These are phyloP conservation scores for Groenewaldozyma sp. DNA, from an alignment of 1,139 yeast species.

Conservation along the genomic window DNA sequence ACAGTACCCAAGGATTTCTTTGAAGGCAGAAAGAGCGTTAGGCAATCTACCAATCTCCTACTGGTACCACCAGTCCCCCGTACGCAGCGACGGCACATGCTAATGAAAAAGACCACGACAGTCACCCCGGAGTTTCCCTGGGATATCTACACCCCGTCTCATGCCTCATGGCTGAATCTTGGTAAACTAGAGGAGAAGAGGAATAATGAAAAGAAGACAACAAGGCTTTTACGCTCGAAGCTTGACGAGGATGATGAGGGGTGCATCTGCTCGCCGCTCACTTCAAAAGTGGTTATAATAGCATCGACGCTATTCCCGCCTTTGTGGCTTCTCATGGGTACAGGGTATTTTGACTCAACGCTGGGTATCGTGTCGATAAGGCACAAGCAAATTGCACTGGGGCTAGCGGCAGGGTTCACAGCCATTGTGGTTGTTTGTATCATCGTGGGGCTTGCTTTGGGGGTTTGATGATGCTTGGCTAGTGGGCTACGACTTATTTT, in stretches of 20 bases:
- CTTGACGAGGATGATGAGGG: slow-evolving; percentile 2
- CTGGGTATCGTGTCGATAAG: slow-evolving; percentile 26
- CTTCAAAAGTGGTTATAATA: slow-evolving; percentile 10
- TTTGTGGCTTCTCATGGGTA: slow-evolving; percentile 29
- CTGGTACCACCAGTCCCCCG: slow-evolving; percentile 1
- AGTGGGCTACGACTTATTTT: no score
- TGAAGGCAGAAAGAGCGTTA: background rate
- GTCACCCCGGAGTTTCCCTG: slow-evolving; percentile 1
- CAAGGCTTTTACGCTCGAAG: background rate
- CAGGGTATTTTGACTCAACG: slow-evolving; percentile 28
- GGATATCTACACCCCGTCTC: background rate
- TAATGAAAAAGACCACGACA: background rate
- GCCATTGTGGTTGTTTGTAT: slow-evolving; percentile 24
- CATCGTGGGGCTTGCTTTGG: slow-evolving; percentile 22
- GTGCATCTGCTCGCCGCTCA: slow-evolving; percentile 4
- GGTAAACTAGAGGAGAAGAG: background rate
- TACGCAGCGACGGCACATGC: slow-evolving; percentile 1
- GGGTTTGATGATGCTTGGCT: slow-evolving; percentile 4
- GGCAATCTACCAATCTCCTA: background rate
- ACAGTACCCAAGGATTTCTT: background rate
- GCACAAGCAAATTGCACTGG: slow-evolving; percentile 25
- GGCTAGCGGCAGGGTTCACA: slow-evolving; percentile 18
- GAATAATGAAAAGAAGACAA: background rate
- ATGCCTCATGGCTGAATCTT: background rate
- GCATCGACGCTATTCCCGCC: slow-evolving; percentile 30